Evolutionary conservation across 805 yeast species (phyloP).

Genomic region (Lipomyces orientalis): DNA sequence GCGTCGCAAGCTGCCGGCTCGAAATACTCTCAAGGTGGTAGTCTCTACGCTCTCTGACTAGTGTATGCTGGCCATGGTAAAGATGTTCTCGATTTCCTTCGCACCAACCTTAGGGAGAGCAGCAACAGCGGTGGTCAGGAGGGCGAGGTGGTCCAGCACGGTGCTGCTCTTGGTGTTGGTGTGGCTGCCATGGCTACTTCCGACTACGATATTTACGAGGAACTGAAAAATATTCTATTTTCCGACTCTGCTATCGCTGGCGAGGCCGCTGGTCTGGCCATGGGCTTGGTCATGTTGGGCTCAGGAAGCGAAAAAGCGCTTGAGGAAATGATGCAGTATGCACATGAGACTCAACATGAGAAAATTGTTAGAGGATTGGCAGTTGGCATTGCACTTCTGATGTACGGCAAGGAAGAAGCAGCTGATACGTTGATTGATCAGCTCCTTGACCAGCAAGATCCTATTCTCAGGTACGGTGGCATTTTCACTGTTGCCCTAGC

Average conservation of each 20-base stretch:
- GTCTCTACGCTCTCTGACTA: conserved; percentile 89
- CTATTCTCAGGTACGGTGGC: conserved; percentile 93
- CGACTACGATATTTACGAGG: conserved; percentile 74
- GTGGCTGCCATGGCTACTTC: conserved; percentile 95
- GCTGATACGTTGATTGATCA: conserved; percentile 73
- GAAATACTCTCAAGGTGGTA: conserved; percentile 88
- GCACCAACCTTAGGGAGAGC: conserved; percentile 64
- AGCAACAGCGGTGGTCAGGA: conserved; percentile 51
- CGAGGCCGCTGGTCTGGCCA: conserved; percentile 93
- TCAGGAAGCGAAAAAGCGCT: conserved; percentile 72
- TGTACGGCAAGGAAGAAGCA: conserved; percentile 81
- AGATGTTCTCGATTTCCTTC: conserved; percentile 75
- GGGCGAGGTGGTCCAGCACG: conserved; percentile 87
- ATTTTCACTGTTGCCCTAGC: conserved; percentile 93
- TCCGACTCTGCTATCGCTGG: conserved; percentile 93
- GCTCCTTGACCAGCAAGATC: conserved; percentile 74
- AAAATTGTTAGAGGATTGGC: conserved; percentile 93
- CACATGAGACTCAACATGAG: conserved; percentile 95
- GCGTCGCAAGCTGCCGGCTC: conserved; percentile 32
- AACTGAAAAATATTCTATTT: conserved; percentile 79
- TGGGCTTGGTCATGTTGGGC: conserved; percentile 96
- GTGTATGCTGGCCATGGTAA: conserved; percentile 96
- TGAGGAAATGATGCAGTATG: conserved; percentile 85
- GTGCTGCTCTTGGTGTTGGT: conserved; percentile 94
- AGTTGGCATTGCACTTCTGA: conserved; percentile 83